phyloP scores from a whole-genome alignment of 352 stramenopile species.

The Elongisporangium senticosum region DNA sequence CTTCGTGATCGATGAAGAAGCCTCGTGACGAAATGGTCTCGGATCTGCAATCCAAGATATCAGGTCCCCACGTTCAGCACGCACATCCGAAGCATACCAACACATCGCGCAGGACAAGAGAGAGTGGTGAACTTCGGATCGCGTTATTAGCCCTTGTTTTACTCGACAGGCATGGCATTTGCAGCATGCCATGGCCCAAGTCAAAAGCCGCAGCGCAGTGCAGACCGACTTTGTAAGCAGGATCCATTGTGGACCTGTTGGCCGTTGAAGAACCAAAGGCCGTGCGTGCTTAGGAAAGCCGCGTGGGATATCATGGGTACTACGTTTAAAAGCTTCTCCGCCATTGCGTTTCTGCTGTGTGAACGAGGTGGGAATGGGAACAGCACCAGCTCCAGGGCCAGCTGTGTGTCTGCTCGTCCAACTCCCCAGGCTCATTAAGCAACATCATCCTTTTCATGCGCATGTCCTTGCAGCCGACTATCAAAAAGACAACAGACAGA shows the following conservation, averaged over 20 bases:
- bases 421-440: neutral
- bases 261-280: neutral
- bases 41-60: too few relatives aligned
- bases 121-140: too few relatives aligned
- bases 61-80: too few relatives aligned
- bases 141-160: too few relatives aligned
- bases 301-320: neutral
- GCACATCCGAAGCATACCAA: too few relatives aligned
- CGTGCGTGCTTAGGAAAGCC: neutral
- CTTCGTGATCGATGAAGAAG: neutral
- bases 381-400: neutral
- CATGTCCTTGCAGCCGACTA: neutral
- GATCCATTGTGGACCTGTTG: too few relatives aligned
- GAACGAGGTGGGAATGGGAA: neutral
- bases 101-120: too few relatives aligned
- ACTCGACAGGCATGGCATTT: too few relatives aligned
- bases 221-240: too few relatives aligned
- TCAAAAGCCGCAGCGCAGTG: too few relatives aligned
- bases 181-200: too few relatives aligned
- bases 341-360: neutral
- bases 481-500: neutral
- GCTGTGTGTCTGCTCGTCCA: neutral
- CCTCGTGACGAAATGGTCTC: too few relatives aligned
- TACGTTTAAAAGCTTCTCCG: neutral
- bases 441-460: neutral